A percentile compares a stretch with the other conserved stretches of the same genome.
Evolutionary conservation across 192 early-diverging fungal species (phyloP).

Genomic region (Pecoramyces ruminantium): DNA sequence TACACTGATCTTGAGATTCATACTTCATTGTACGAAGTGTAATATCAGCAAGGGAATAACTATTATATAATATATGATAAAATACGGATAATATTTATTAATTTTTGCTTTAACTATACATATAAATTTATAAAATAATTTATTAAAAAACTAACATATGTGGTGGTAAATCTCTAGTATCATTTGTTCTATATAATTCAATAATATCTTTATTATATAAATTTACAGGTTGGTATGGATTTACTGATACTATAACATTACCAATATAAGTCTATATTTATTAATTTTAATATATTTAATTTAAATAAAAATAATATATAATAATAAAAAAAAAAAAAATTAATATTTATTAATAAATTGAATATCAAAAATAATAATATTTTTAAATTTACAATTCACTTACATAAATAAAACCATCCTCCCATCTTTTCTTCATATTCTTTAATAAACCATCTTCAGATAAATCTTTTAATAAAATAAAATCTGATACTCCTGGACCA

Average conservation of each 20-base stretch:
- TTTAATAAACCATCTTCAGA: neutral
- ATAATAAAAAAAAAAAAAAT: too few species aligned
- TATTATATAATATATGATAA: too few species aligned
- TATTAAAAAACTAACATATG: neutral
- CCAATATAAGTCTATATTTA: neutral
- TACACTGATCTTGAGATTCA: neutral
- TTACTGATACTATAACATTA: neutral
- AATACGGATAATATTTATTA: too few species aligned
- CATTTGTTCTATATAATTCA: neutral
- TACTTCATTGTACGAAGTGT: neutral
- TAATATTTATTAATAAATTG: too few species aligned
- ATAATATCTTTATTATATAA: neutral
- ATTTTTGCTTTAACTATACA: too few species aligned
- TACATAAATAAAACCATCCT: neutral
- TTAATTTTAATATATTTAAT: too few species aligned
- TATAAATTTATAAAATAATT: too few species aligned
- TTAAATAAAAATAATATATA: too few species aligned
- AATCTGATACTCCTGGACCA: neutral
- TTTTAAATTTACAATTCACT: neutral
- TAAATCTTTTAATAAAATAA: neutral
- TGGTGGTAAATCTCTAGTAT: neutral
- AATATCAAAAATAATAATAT: too few species aligned
- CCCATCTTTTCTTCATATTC: neutral
- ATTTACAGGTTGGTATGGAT: neutral
- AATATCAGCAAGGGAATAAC: neutral